These are phyloP conservation scores for Cladosporium cucumerinum DNA, from an alignment of 2,329 filamentous ascomycete species.

Conservation along the genomic window DNA sequence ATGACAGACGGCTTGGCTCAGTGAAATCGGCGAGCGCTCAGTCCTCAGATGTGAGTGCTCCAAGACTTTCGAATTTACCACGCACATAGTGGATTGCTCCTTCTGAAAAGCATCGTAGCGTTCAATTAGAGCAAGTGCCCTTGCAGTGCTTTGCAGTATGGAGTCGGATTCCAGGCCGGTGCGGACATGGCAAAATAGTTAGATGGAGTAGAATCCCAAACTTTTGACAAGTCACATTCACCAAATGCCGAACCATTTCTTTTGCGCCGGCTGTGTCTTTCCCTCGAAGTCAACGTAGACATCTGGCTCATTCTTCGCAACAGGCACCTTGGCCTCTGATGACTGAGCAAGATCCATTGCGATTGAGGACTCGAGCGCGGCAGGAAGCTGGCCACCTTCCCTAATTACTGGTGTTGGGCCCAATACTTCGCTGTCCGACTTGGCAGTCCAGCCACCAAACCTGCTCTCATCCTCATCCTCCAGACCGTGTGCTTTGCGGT, in stretches of 20 bases:
- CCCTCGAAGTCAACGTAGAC: constrained; percentile 41
- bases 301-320: constrained; percentile 22
- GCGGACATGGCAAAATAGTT: neutral
- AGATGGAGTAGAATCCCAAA: neutral
- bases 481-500: constrained; percentile 80
- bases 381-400: constrained; percentile 37
- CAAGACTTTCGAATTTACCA: neutral
- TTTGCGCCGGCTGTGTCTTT: constrained; percentile 53
- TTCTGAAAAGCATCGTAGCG: neutral
- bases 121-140: neutral
- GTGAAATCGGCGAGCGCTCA: neutral
- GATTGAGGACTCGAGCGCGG: constrained; percentile 20
- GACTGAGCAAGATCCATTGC: constrained; percentile 33
- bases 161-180: neutral
- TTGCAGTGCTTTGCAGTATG: neutral
- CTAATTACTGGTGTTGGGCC: constrained; percentile 32
- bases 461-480: constrained; percentile 53
- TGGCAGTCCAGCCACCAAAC: constrained; percentile 50
- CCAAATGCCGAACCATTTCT: constrained; percentile 86
- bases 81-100: neutral
- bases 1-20: neutral
- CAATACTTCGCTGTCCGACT: constrained; percentile 33
- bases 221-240: constrained; percentile 33
- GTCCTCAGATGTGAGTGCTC: neutral
- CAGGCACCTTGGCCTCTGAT: constrained; percentile 31